Evolutionary conservation across 2,329 filamentous ascomycete species (phyloP), one percentile per base, ranked within the genome.

Genomic region (Daldinia sp.): DNA sequence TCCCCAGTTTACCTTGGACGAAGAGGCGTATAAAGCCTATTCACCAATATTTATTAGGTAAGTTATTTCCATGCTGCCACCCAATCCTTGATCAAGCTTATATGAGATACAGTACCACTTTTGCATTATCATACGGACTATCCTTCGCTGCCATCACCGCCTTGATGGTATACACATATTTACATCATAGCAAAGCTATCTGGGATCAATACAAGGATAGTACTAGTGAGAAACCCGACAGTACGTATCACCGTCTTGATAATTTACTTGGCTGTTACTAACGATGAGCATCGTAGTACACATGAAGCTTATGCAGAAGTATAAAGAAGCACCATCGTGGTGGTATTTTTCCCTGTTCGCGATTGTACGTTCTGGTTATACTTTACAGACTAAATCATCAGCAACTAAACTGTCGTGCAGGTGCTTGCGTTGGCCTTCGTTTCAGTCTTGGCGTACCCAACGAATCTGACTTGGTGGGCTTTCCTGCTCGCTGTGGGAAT

Each of bases 61-160:
- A 20, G 74, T 68, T 5, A 20, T 13, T 20, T 5, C 13, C 10
- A n/a, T 7, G 50, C 18, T 28, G 12, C 12, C 9, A 30, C 15
- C 37, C 13, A 42, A 12, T 30, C 41, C 10, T 20, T 39, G 10
- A 30, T 60, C 28, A 67, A 67, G 13, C 63, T 71, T 2, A 73
- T 37, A 39, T n/a, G 60, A 28, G 13, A 13, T 46, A 12, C 53
- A 92, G 90, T 69, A 93, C 91, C 0, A 91, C 90, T 0, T 93
- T 93, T 75, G 86, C 89, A 68, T 80, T 93, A 65, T 84, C 86
- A 0, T 93, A 93, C 73, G 92, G 90, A 0, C 80, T 93, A 1
- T 92, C 89, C 0, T 93, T 93, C 75, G 91, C 92, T 3, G 86
- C 90, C 56, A 91, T 93, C 44, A 82, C 91, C 0, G 86, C 90